These are phyloP conservation scores for Trichoderma brevicompactum DNA, from an alignment of 2,329 filamentous ascomycete species.

Conservation along the genomic window DNA sequence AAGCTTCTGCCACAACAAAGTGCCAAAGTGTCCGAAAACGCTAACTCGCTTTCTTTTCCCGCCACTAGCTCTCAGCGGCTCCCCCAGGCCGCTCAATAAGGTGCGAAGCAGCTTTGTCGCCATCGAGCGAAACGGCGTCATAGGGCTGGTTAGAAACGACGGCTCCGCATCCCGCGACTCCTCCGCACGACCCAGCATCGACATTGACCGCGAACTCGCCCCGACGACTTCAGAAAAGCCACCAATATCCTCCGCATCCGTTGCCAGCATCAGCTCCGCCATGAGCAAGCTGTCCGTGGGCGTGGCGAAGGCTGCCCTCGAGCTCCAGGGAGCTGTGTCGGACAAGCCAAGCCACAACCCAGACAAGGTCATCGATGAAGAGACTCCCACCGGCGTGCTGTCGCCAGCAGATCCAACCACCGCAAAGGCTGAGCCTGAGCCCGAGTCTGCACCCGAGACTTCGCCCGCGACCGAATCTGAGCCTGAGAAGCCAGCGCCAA, in stretches of 20 bases:
- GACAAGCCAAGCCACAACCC: constrained; percentile 46
- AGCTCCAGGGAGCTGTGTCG: constrained; percentile 35
- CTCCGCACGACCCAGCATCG: constrained; percentile 42
- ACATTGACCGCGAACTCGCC: constrained; percentile 41
- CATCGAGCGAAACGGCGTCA: constrained; percentile 67
- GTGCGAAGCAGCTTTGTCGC: constrained; percentile 76
- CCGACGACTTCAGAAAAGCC: constrained; percentile 47
- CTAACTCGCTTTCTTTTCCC: constrained; percentile 34
- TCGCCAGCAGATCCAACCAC: constrained; percentile 39
- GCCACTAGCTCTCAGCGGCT: constrained; percentile 42
- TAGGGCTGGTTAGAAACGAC: constrained; percentile 54
- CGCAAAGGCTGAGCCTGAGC: constrained; percentile 20
- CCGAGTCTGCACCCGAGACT: constrained; percentile 1
- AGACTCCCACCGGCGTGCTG: constrained; percentile 43
- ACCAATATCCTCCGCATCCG: constrained; percentile 35
- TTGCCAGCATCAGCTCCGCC: constrained; percentile 32
- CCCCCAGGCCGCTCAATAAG: constrained; percentile 71
- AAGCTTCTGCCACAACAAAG: constrained; percentile 6
- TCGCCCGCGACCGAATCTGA: constrained; percentile 2
- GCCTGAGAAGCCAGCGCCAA: constrained; percentile 3
- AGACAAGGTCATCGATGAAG: constrained; percentile 48
- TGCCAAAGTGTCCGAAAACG: constrained; percentile 13
- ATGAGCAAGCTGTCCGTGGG: constrained; percentile 36
- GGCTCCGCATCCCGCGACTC: constrained; percentile 47
- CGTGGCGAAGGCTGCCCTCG: constrained; percentile 34